Conservation (phyloP, 1,284 basidiomycete species). For the Naganishia albida region DNA sequence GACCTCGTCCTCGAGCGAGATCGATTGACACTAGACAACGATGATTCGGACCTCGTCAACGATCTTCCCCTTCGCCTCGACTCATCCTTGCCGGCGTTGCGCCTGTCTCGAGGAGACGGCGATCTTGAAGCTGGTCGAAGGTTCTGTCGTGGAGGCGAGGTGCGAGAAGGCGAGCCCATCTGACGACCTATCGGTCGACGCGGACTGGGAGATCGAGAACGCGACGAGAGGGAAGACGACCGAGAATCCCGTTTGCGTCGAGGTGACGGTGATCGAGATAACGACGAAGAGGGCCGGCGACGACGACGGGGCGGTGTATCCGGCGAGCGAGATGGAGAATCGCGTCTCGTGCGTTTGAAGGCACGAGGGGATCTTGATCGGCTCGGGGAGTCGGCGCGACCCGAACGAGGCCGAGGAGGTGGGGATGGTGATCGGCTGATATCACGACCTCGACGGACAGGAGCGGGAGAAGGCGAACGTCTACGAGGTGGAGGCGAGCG, state of each 20-base stretch:
- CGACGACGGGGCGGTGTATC: conserved; percentile 31
- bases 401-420: conserved; percentile 38
- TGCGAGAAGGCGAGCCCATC: conserved; percentile 20
- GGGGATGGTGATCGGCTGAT: conserved; percentile 37
- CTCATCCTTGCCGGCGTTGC: neutral
- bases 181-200: conserved; percentile 6
- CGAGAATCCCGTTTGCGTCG: conserved; percentile 29
- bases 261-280: conserved; percentile 38
- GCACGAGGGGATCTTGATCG: conserved; percentile 37
- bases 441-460: conserved; percentile 32
- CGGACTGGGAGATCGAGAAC: conserved; percentile 14
- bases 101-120: conserved; percentile 21
- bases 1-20: conserved; percentile 23
- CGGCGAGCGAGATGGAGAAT: conserved; percentile 32
- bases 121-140: conserved; percentile 25
- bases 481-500: conserved; percentile 30
- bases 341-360: conserved; percentile 19
- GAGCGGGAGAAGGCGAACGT: conserved; percentile 1
- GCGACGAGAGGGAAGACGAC: conserved; percentile 5
- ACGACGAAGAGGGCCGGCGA: conserved; percentile 30
- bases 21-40: conserved; percentile 18
- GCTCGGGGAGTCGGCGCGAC: conserved; percentile 31
- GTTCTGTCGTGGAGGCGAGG: conserved; percentile 23
- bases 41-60: conserved; percentile 16
- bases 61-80: conserved; percentile 16